Conservation (phyloP, 2,329 filamentous ascomycete genomes). For the Scedosporium apiospermum region DNA sequence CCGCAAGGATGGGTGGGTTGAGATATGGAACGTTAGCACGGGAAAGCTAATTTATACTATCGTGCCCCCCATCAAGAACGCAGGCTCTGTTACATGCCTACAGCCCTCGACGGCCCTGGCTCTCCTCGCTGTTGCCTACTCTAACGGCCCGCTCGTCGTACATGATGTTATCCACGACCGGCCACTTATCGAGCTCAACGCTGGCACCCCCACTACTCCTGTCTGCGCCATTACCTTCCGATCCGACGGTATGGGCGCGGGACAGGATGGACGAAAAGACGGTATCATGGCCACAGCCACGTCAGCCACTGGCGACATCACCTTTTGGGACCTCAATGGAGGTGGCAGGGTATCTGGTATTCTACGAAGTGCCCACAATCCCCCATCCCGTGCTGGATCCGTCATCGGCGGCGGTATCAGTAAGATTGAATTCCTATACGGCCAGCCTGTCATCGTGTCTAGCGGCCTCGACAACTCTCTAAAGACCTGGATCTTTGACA, state of each 20-base stretch:
- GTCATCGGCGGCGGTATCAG: conserved; percentile 68
- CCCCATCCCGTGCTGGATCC: conserved; percentile 46
- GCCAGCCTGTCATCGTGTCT: conserved; percentile 82
- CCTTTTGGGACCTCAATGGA: conserved; percentile 90
- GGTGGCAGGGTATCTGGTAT: conserved; percentile 81
- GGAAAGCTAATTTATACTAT: conserved; percentile 88
- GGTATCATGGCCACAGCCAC: conserved; percentile 94
- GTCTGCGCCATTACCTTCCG: conserved; percentile 84
- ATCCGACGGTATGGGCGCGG: conserved; percentile 79
- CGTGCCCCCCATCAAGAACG: conserved; percentile 60
- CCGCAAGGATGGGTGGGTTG: conserved; percentile 76
- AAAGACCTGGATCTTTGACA: conserved; percentile 94
- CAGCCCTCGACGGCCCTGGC: conserved; percentile 78
- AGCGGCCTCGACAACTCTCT: conserved; percentile 89
- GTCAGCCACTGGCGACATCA: conserved; percentile 71
- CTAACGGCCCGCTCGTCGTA: conserved; percentile 66
- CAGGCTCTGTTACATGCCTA: conserved; percentile 77
- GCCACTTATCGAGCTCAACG: conserved; percentile 57
- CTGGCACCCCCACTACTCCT: conserved; percentile 52
- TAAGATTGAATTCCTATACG: conserved; percentile 79
- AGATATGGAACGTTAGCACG: conserved; percentile 96
- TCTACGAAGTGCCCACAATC: conserved; percentile 79
- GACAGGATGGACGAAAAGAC: conserved; percentile 71
- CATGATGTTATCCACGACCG: conserved; percentile 76
- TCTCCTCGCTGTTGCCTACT: conserved; percentile 79